Percentiles rank a stretch among this genome's conserved stretches.
These are phyloP conservation scores for Hymenoscyphus linearis DNA, from an alignment of 2,329 filamentous ascomycete genomes.

Conservation along the genomic window DNA sequence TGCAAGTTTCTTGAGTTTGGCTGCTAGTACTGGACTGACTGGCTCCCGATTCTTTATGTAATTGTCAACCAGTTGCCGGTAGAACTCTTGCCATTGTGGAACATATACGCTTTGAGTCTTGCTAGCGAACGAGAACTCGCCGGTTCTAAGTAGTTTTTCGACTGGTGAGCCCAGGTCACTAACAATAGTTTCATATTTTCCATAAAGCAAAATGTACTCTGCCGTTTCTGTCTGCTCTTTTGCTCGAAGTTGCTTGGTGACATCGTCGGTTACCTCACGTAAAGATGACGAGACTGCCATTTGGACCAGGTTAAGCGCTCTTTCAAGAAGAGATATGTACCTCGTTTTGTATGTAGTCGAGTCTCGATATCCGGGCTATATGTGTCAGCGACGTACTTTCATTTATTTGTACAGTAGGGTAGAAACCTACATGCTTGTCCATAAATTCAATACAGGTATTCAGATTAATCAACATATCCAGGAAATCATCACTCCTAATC, in stretches of 20 bases:
- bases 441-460: slow-evolving; percentile 93
- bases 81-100: slow-evolving; percentile 56
- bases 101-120: slow-evolving; percentile 56
- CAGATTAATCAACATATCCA: slow-evolving; percentile 79
- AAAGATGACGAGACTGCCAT: slow-evolving; percentile 22
- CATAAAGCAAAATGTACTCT: slow-evolving; percentile 65
- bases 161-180: slow-evolving; percentile 53
- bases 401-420: background rate
- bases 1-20: slow-evolving; percentile 47
- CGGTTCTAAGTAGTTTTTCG: slow-evolving; percentile 45
- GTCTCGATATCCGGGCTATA: slow-evolving; percentile 75
- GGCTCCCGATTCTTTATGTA: slow-evolving; percentile 40
- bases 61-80: slow-evolving; percentile 46
- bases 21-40: slow-evolving; percentile 51
- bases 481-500: slow-evolving; percentile 78
- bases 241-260: slow-evolving; percentile 57
- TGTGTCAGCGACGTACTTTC: background rate
- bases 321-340: slow-evolving; percentile 74
- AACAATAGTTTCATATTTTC: slow-evolving; percentile 57
- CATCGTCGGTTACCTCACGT: slow-evolving; percentile 54
- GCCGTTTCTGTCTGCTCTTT: slow-evolving; percentile 65
- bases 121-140: slow-evolving; percentile 46
- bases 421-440: slow-evolving; percentile 65
- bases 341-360: slow-evolving; percentile 81
- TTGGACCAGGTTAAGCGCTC: slow-evolving; percentile 55